A percentile compares a stretch with the other conserved stretches of the same genome.
Evolutionary conservation across 129 eudicot genomes (phyloP).

Genomic region (Chrysanthemum seticuspe): DNA sequence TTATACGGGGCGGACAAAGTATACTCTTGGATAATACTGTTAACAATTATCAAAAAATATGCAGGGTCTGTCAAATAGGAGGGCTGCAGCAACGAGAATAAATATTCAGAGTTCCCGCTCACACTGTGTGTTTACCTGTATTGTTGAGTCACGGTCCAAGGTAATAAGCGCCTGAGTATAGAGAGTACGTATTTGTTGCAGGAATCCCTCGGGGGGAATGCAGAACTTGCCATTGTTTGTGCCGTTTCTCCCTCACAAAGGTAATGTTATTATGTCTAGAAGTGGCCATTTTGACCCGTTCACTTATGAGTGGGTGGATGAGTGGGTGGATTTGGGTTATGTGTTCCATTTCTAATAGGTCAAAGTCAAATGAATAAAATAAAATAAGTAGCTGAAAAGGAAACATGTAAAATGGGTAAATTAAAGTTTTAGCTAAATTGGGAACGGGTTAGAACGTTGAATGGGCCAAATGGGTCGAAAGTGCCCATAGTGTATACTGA

Average conservation of each 20-base stretch:
- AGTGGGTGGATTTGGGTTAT: too few species aligned
- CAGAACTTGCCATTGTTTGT: conserved; percentile 92
- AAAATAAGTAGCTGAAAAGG: too few species aligned
- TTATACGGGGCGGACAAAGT: not conserved
- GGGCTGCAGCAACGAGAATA: conserved; percentile 75
- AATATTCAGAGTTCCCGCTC: conserved; percentile 96
- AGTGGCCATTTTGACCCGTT: too few species aligned
- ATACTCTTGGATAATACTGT: conserved; percentile 1
- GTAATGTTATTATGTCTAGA: conserved; percentile 29
- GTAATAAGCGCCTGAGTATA: conserved; percentile 28
- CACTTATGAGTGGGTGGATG: too few species aligned
- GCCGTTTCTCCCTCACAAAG: conserved; percentile 90
- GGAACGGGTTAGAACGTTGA: too few species aligned
- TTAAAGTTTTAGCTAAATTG: too few species aligned
- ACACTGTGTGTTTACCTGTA: conserved; percentile 94
- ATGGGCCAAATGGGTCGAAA: too few species aligned
- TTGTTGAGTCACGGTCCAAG: conserved; percentile 96
- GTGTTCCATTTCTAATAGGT: too few species aligned
- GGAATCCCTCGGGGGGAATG: conserved; percentile 97
- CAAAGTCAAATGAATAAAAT: too few species aligned
- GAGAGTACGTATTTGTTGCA: conserved; percentile 70
- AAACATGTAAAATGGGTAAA: too few species aligned
- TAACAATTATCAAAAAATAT: conserved; percentile 10
- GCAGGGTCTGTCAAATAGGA: conserved; percentile 87
- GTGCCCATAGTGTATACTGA: too few species aligned